Percentiles rank a stretch among this genome's conserved stretches.
Conservation (phyloP, 192 early-diverging fungal species). For the Bifiguratus adelaidae region DNA sequence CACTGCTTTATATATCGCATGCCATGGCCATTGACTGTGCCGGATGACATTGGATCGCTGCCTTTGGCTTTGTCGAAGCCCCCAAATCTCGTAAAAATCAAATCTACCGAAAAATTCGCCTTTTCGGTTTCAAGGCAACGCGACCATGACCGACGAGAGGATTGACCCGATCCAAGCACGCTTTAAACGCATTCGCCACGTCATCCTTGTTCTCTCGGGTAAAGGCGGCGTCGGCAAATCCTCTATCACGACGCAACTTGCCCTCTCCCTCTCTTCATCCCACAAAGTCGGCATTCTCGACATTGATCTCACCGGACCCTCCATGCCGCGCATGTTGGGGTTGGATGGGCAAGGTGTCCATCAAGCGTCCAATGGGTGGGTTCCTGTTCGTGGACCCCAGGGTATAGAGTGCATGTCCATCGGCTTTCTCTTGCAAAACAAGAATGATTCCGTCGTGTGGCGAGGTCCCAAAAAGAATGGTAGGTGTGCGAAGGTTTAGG, state of each 20-base stretch:
- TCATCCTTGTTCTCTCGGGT: conserved; percentile 88
- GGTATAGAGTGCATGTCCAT: conserved; percentile 89
- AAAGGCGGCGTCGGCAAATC: conserved; percentile 98
- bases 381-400: conserved; percentile 51
- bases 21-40: too few species aligned
- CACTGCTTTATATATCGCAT: too few species aligned
- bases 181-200: too few species aligned
- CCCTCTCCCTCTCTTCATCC: conserved; percentile 51
- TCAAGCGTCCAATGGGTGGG: conserved; percentile 80
- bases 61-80: too few species aligned
- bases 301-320: conserved; percentile 96
- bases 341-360: conserved; percentile 81
- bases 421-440: conserved; percentile 81
- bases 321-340: conserved; percentile 93
- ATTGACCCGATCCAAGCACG: too few species aligned
- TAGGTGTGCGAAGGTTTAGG: conserved; percentile 10
- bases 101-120: too few species aligned
- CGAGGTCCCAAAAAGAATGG: conserved; percentile 97
- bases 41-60: too few species aligned
- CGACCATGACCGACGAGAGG: too few species aligned
- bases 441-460: conserved; percentile 95
- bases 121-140: too few species aligned
- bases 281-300: conserved; percentile 83
- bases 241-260: conserved; percentile 83
- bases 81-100: too few species aligned